Percentiles rank a stretch among this genome's conserved stretches.
phyloP scores from a whole-genome alignment of 1,284 basidiomycete species.

The Sutorius eximius region DNA sequence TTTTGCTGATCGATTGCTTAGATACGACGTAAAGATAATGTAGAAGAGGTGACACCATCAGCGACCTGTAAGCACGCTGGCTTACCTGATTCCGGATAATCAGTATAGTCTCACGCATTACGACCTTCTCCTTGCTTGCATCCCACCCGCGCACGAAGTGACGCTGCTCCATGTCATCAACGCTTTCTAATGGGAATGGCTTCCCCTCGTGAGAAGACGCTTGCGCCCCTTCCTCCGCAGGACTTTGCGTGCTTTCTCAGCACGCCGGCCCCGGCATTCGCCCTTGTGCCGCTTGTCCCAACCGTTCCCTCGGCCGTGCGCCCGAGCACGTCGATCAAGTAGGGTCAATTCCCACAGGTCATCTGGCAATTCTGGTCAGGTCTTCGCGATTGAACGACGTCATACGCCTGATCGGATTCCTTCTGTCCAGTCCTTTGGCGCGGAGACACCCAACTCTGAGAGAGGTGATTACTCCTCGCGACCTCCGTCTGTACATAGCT shows the following conservation, averaged over 20 bases:
- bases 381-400: slow-evolving; percentile 58
- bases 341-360: slow-evolving; percentile 79
- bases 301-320: slow-evolving; percentile 45
- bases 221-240: slow-evolving; percentile 46
- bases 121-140: slow-evolving; percentile 30
- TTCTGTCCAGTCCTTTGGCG: slow-evolving; percentile 64
- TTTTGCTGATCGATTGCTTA: too few species aligned
- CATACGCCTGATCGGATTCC: slow-evolving; percentile 48
- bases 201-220: slow-evolving; percentile 52
- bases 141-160: slow-evolving; percentile 86
- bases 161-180: slow-evolving; percentile 88
- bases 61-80: too few species aligned
- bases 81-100: too few species aligned
- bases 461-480: slow-evolving; percentile 69
- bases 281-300: slow-evolving; percentile 74
- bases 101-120: too few species aligned
- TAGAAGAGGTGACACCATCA: slow-evolving; percentile 10
- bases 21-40: slow-evolving; percentile 3
- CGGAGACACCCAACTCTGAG: slow-evolving; percentile 78
- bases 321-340: slow-evolving; percentile 67
- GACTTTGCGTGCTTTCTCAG: slow-evolving; percentile 76
- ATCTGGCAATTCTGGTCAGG: slow-evolving; percentile 64
- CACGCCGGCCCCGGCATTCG: slow-evolving; percentile 65
- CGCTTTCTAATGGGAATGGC: slow-evolving; percentile 59
- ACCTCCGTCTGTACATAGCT: slow-evolving; percentile 73